Conservation (phyloP, 73 alveolate genomes). For the Tetrahymena borealis region DNA sequence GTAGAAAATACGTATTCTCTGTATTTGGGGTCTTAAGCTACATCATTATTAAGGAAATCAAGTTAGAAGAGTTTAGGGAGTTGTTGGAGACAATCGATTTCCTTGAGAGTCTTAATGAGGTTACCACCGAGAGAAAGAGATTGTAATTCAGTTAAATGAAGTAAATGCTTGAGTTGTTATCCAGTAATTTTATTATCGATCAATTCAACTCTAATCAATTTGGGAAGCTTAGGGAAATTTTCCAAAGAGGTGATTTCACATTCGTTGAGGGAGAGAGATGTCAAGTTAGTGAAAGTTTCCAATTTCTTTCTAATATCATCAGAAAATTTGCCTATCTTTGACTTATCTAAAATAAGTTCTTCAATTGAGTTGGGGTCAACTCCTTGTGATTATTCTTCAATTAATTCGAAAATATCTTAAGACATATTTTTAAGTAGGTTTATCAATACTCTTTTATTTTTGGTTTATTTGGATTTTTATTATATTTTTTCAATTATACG, state of each 20-base stretch:
- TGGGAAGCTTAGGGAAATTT: slow-evolving; percentile 38
- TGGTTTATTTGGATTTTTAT: neutral
- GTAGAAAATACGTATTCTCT: slow-evolving; percentile 2
- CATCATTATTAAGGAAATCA: slow-evolving; percentile 19
- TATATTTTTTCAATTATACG: neutral
- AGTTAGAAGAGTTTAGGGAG: slow-evolving; percentile 16
- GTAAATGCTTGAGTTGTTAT: neutral
- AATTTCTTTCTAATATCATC: neutral
- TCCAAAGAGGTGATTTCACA: slow-evolving; percentile 29
- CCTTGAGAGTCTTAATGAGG: slow-evolving; percentile 11
- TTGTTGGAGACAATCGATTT: neutral
- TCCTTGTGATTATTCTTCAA: slow-evolving; percentile 16
- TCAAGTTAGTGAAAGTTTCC: slow-evolving; percentile 16
- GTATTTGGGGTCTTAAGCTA: slow-evolving; percentile 7
- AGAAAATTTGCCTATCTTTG: slow-evolving; percentile 6
- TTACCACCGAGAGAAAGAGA: slow-evolving; percentile 42
- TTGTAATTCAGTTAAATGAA: neutral
- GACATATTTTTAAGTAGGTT: neutral
- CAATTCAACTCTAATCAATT: slow-evolving; percentile 25
- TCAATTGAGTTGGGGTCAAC: slow-evolving; percentile 16
- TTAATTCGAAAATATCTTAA: neutral
- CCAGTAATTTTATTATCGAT: slow-evolving; percentile 29
- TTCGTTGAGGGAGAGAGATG: slow-evolving; percentile 20
- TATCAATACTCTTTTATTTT: neutral
- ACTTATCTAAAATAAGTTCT: slow-evolving; percentile 37